Percentiles rank a stretch among this genome's conserved stretches.
Conservation (phyloP, 805 yeast species). For the Maudiozyma pseudohumilis region DNA sequence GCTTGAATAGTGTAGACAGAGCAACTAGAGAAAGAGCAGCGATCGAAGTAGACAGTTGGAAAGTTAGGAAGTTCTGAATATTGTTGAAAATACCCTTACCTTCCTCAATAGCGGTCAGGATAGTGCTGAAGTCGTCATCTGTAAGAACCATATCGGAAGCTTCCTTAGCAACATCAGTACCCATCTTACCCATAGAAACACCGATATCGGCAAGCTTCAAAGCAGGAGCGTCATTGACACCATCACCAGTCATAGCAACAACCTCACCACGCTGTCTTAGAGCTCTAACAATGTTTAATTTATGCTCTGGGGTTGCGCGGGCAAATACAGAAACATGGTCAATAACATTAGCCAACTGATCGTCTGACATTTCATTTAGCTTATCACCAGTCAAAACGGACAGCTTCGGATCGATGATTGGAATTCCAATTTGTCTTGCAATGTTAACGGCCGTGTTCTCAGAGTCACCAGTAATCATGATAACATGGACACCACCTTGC, state of each 20-base stretch:
- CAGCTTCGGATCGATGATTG: slow-evolving; percentile 48
- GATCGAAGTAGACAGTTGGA: slow-evolving; percentile 91
- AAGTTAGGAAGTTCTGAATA: slow-evolving; percentile 88
- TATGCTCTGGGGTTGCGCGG: slow-evolving; percentile 91
- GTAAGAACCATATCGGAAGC: slow-evolving; percentile 97
- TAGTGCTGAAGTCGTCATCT: slow-evolving; percentile 93
- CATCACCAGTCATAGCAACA: slow-evolving; percentile 99
- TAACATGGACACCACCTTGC: slow-evolving; percentile 93
- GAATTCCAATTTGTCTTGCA: slow-evolving; percentile 87
- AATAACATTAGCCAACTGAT: slow-evolving; percentile 63
- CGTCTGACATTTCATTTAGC: slow-evolving; percentile 63
- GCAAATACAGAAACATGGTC: slow-evolving; percentile 84
- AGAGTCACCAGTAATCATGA: slow-evolving; percentile 95
- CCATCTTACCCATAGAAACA: slow-evolving; percentile 85
- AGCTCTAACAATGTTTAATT: slow-evolving; percentile 81
- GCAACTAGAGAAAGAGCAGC: slow-evolving; percentile 91
- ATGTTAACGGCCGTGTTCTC: slow-evolving; percentile 79
- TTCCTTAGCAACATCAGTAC: slow-evolving; percentile 97
- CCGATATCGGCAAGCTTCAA: slow-evolving; percentile 93
- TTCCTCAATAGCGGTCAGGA: slow-evolving; percentile 86
- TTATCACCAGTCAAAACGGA: slow-evolving; percentile 81
- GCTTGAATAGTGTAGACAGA: slow-evolving; percentile 70
- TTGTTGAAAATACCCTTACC: slow-evolving; percentile 96
- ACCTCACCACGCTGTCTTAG: slow-evolving; percentile 84
- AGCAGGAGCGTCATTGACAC: slow-evolving; percentile 98